phyloP scores from a whole-genome alignment of 305 asterid species.

The Fraxinus floribunda region DNA sequence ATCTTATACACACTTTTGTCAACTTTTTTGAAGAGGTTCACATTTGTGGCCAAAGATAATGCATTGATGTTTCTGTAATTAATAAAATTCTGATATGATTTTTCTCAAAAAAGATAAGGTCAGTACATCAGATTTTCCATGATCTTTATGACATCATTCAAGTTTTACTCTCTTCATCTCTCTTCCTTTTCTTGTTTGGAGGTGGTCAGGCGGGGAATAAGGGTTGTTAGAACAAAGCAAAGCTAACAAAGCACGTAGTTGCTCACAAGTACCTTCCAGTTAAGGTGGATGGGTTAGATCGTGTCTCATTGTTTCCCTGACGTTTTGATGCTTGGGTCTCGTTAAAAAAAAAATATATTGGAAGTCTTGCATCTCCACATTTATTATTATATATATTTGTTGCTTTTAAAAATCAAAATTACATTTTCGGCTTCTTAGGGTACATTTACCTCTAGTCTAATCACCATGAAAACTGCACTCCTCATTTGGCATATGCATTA shows the following conservation, averaged over 20 bases:
- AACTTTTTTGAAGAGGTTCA: background rate
- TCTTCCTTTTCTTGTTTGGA: conserved; percentile 3
- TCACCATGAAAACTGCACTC: background rate
- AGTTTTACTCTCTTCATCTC: background rate
- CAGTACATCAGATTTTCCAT: background rate
- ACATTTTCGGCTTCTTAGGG: background rate
- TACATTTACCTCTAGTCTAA: background rate
- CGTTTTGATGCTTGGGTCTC: background rate
- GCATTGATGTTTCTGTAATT: background rate
- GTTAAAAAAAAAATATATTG: background rate
- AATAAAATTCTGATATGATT: background rate
- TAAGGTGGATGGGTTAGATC: background rate
- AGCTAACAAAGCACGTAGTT: background rate
- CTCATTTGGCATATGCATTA: background rate
- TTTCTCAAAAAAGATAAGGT: background rate
- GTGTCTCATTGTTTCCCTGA: background rate
- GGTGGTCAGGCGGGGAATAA: background rate
- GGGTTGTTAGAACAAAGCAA: background rate
- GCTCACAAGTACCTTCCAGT: background rate
- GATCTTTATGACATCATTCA: background rate
- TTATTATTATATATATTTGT: background rate
- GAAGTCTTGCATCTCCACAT: background rate
- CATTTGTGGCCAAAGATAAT: background rate
- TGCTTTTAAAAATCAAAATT: background rate
- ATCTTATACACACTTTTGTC: conserved; percentile 16